Evolutionary conservation across 192 early-diverging fungal genomes (phyloP), one percentile per base, ranked within the genome.

Genomic region (Backusella tarrabulga): DNA sequence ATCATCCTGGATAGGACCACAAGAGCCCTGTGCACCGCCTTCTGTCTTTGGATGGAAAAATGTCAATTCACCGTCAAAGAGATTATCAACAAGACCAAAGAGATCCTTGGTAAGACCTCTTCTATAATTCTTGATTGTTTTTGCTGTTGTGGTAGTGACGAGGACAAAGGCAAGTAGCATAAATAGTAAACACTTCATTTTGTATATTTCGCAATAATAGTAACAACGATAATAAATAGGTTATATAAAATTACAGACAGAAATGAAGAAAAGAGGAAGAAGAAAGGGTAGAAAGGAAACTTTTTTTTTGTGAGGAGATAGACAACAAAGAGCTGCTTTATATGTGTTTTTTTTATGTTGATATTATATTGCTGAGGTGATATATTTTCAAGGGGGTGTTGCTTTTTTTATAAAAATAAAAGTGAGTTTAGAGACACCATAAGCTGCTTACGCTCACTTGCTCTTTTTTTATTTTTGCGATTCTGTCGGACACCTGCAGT

Each of bases 31-130:
- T 9, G 81, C 77, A 34, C 76, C 72, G 32, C 77, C 77, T 52
- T 79, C 72, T 21, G 19, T 67, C 3, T 60, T 72, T 72, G 81
- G 83, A 15, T 83, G 77, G 81, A 86, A 86, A 79, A 83, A 86
- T 34, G 85, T 86, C 36, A 76, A 83, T 23, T 66, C 56, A 36
- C 85, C 85, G 36, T 34, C 29, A 77, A 54, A 84, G 3, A 71
- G 38, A 17, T 42, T 46, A 42, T 60, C 54, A 60, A 60, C 12
- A 60, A 60, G n/a, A 60, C 54, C 54, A 71, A 69, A 34, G 2
- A 38, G 34, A 23, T 69, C 35, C 34, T 35, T 35, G 35, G 36
- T 3, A 32, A 71, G 70, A 71, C 70, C 70, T 71, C 70, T 71
- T 42, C 40, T 71, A 44, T 60, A 60, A 60, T 44, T 40, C 68